Base-by-base conservation (phyloP, 1,284 basidiomycete genomes). In the Sphagnurus paluster region DNA sequence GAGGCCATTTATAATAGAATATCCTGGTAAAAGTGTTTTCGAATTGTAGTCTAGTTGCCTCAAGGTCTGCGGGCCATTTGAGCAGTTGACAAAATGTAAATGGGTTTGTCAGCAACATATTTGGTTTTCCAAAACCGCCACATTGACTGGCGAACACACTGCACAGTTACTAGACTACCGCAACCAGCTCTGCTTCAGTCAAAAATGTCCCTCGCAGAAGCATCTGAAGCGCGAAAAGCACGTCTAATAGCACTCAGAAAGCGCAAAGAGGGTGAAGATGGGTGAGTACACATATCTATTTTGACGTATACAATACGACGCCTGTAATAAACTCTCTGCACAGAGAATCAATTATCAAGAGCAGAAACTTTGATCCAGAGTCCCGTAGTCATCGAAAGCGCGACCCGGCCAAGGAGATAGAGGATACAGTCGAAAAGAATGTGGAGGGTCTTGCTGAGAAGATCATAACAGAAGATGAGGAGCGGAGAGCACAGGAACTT, bases 351-450 rank as follows among this genome's bases (percentile, higher is more conserved):
- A 70, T 91, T 46, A 75, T 95, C 48, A 84, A 84, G 59, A 82
- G 76, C 56, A 80, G 93, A 35, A 93, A 93, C 59, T 96, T 90
- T 66, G 92, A 96, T 65, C 90, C 90, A 4, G 82, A 84, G 51
- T 87, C 88, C 3, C 80, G 90, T 39, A 83, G 89, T 50, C 62
- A 90, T 49, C 81, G 82, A 58, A 91, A 89, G 63, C 80, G 74
- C 54, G 68, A 67, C 10, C 64, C 62, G 28, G 68, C 71, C 41
- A 76, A 77, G 39, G 77, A 77, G 52, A 77, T 82, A 59, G 79
- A 87, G 56, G 90, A 94, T 55, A 98, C 95, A 0, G 83, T 98
- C 4, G 95, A 98, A 70, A 85, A 84, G 57, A 76, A 86, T 48
- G 84, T 97, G 0, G 79, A 85, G 42, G 93, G 93, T 0, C 67